Base-by-base conservation (phyloP, 225 moss, liverwort and hornwort species). In the Lunularia cruciata region DNA sequence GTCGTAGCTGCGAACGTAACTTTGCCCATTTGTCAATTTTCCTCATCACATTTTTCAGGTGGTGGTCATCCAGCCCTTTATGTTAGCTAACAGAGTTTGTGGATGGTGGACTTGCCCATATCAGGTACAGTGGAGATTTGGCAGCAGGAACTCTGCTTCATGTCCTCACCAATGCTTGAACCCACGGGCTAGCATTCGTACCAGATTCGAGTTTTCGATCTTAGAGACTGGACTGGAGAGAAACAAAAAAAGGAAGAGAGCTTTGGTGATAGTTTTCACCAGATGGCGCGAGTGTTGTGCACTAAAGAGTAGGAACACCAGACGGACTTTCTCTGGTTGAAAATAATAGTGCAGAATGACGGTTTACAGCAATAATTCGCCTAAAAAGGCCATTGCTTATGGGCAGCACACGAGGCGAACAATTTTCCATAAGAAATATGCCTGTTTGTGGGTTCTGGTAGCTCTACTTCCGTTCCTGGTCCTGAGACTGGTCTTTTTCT, bases 401-500 rank as follows among this genome's bases (percentile, higher is more conserved):
- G 6, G 51, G 10, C 45, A 18, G n/a, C 43, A 45, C 31, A 6
- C 67, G 25, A 76, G 61, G 19, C 45, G 63, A 37, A 47, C 42
- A 26, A 51, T 38, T 47, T 66, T 65, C 13, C 77, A 66, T 46
- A 67, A 56, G 48, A 64, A 58, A 20, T 36, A 66, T 38, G 28
- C 65, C 35, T 72, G 72, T 27, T 5, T 40, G 3, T 73, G 76
- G 76, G 61, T 71, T 53, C 20, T 77, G 33, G 18, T 69, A 16
- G 65, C 49, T 5, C 2, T 77, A 18, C 35, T 77, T 66, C 81
- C 81, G 3, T 66, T 77, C 27, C 33, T 79, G 28, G 20, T 74
- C 30, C 28, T 76, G 35, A 73, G 70, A 59, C 43, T 81, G 2
- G 60, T 73, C 55, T 49, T 81, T 51, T 81, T 77, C 65, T 71